Evolutionary conservation across 192 early-diverging fungal genomes (phyloP), one percentile per base, ranked within the genome.

Genomic region (Entomortierella chlamydospora): DNA sequence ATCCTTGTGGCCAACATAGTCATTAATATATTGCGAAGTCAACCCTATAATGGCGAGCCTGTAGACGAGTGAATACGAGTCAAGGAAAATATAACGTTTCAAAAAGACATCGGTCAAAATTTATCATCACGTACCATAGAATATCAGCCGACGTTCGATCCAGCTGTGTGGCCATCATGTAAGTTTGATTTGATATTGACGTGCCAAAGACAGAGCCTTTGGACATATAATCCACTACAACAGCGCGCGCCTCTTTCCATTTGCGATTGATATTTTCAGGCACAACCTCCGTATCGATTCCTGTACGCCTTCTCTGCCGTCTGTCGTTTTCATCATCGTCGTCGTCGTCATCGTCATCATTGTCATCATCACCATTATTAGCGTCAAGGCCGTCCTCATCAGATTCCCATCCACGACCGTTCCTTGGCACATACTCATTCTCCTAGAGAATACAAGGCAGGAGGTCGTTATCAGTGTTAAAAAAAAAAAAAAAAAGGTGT

Each of bases 31-130:
- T 79, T 96, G 94, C 43, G 92, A 88, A 23, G 94, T 93, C 15
- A 95, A 72, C 5, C 93, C 94, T 8, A 94, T 83, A 13, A 97
- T 94, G 0, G 97, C 92, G 25, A 91, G 62, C 92, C 91, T 92
- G 54, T 41, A 23, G 2, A 2, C 10, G 20, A 47, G 15, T 47
- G 15, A 17, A 47, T 20, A 12, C 4, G 12, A 29, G 23, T 54
- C 10, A 17, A 17, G 10, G 23, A 3, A 42, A 37, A 31, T 56
- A 57, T 10, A 50, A 61, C 39, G n/a, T n/a, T n/a, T n/a, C n/a
- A n/a, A n/a, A n/a, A n/a, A n/a, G n/a, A n/a, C n/a, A n/a, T n/a
- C n/a, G n/a, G n/a, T n/a, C n/a, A n/a, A n/a, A n/a, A n/a, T n/a
- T n/a, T n/a, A n/a, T n/a, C 13, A 13, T 25, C 26, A 23, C 64